These are phyloP conservation scores for Tricholoma bakamatsutake DNA, from an alignment of 768 basidiomycete genomes.

Conservation along the genomic window DNA sequence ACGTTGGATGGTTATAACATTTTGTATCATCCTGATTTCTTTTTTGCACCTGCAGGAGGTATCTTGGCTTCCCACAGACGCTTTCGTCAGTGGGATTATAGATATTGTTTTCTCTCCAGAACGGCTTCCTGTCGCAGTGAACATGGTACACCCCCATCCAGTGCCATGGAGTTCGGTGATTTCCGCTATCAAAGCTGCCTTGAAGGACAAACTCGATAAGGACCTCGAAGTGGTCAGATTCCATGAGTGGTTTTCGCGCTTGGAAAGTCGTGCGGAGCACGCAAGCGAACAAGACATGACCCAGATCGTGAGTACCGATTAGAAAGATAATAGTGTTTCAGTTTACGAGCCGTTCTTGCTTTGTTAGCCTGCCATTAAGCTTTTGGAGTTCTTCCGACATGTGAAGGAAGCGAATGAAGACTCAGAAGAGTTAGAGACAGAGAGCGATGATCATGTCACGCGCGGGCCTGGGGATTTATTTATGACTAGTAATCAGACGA, in stretches of 20 bases:
- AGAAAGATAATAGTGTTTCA: neutral
- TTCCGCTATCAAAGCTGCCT: neutral
- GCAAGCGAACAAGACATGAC: slow-evolving; percentile 7
- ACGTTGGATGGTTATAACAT: slow-evolving; percentile 1
- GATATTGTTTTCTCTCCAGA: slow-evolving; percentile 21
- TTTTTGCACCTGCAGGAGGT: slow-evolving; percentile 10
- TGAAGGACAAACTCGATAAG: neutral
- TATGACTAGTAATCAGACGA: too few relatives aligned
- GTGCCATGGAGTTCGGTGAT: slow-evolving; percentile 14
- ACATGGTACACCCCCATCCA: slow-evolving; percentile 30
- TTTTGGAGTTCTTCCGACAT: slow-evolving; percentile 12
- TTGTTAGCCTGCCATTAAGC: slow-evolving; percentile 9
- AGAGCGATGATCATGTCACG: too few relatives aligned
- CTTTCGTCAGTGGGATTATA: slow-evolving; percentile 20
- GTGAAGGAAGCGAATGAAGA: too few relatives aligned
- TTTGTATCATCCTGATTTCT: neutral
- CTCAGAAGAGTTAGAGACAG: too few relatives aligned
- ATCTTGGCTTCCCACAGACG: slow-evolving; percentile 26
- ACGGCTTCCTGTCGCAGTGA: slow-evolving; percentile 16
- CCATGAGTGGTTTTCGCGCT: slow-evolving; percentile 15
- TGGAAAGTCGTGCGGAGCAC: slow-evolving; percentile 9
- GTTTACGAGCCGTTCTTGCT: too few relatives aligned
- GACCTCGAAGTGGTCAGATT: slow-evolving; percentile 12
- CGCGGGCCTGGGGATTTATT: too few relatives aligned
- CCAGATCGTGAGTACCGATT: slow-evolving; percentile 8